These are phyloP conservation scores for Fusarium acutatum DNA, from an alignment of 2,329 filamentous ascomycete genomes.

Conservation along the genomic window DNA sequence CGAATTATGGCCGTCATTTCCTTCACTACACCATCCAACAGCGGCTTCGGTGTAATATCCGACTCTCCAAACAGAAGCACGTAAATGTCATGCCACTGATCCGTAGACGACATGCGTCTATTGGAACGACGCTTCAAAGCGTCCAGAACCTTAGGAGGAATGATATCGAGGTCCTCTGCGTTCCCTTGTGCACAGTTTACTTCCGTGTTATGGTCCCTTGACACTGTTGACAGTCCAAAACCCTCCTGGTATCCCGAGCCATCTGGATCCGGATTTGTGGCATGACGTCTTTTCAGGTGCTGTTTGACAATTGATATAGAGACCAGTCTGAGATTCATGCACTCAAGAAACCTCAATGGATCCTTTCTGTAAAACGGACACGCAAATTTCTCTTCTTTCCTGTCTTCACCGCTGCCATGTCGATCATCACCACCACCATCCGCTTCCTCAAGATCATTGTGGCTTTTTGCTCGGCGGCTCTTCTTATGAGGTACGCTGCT, in stretches of 20 bases:
- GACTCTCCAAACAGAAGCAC: neutral
- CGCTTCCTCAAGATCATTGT: neutral
- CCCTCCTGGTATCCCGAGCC: neutral
- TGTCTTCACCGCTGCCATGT: neutral
- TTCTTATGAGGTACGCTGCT: neutral
- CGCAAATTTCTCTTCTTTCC: neutral
- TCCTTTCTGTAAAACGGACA: neutral
- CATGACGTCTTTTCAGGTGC: neutral
- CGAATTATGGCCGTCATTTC: neutral
- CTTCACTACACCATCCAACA: neutral
- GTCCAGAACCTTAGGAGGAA: neutral
- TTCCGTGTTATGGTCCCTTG: neutral
- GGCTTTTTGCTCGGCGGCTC: neutral
- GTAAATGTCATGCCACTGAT: neutral
- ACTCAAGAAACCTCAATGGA: neutral
- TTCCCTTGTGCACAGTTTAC: neutral
- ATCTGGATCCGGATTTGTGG: neutral
- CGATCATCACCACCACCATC: neutral
- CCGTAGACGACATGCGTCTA: neutral
- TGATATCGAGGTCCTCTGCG: neutral
- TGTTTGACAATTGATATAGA: neutral
- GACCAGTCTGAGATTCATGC: neutral
- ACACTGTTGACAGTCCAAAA: neutral
- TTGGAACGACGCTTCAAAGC: neutral
- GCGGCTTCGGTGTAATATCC: neutral